A percentile compares a stretch with the other conserved stretches of the same genome.
Conservation (phyloP, 169 alveolate genomes). For the Plasmodium falciparum region DNA sequence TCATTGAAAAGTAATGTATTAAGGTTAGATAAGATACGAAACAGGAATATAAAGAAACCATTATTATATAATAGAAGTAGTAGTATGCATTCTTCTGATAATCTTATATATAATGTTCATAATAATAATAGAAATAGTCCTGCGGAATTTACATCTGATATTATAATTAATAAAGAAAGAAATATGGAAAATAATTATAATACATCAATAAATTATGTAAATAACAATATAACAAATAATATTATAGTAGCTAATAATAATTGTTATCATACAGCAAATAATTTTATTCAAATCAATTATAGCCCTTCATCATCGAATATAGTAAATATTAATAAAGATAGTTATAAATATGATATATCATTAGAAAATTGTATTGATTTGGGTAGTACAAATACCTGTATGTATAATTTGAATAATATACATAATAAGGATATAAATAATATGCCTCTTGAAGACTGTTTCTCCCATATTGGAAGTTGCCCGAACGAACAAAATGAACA, state of each 20-base stretch:
- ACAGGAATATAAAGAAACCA: constrained; percentile 8
- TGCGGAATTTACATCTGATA: no score
- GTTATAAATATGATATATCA: background rate
- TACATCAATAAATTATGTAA: background rate
- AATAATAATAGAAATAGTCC: background rate
- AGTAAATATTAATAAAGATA: constrained; percentile 1
- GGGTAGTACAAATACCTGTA: background rate
- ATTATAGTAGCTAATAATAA: background rate
- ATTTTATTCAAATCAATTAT: background rate
- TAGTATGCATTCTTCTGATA: background rate
- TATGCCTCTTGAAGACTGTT: background rate
- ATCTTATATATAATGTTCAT: background rate
- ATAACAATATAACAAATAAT: background rate
- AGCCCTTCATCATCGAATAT: background rate
- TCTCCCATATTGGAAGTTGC: background rate
- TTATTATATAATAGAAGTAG: background rate
- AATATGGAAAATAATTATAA: no score
- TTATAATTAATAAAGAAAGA: no score
- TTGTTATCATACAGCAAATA: background rate
- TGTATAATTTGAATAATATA: background rate
- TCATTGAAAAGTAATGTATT: constrained; percentile 14
- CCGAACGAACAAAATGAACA: background rate
- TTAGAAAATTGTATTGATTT: background rate
- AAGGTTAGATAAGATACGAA: constrained; percentile 18
- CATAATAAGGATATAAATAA: constrained; percentile 15